Evolutionary conservation across 371 early-diverging fungal species (phyloP).

Genomic region (Rhizopus sp.): DNA sequence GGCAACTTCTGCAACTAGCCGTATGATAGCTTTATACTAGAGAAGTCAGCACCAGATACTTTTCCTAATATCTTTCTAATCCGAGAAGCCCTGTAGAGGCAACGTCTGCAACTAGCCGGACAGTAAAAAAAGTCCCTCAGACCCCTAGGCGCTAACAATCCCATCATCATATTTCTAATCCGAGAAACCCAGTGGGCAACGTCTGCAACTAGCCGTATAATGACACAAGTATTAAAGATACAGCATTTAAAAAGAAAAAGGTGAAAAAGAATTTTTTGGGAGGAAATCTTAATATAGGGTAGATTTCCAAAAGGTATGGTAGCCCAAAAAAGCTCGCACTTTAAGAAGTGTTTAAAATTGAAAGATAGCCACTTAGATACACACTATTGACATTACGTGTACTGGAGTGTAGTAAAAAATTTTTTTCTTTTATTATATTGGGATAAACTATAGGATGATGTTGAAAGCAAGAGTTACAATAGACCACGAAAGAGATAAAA

Average conservation of each 20-base stretch:
- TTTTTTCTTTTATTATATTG: too few relatives aligned
- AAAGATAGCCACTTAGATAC: too few relatives aligned
- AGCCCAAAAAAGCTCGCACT: conserved; percentile 6
- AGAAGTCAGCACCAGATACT: background rate
- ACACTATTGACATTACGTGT: background rate
- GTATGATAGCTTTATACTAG: background rate
- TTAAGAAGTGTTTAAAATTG: conserved; percentile 3
- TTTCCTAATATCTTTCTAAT: conserved; percentile 1
- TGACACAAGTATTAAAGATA: background rate
- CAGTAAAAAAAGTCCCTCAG: conserved; percentile 5
- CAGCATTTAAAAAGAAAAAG: too few relatives aligned
- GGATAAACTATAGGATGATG: too few relatives aligned
- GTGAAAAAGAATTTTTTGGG: too few relatives aligned
- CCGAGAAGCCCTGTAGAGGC: background rate
- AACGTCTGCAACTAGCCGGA: conserved; percentile 2
- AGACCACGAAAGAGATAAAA: too few relatives aligned
- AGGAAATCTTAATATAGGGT: too few relatives aligned
- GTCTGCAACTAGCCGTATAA: conserved; percentile 7
- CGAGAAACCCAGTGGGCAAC: background rate
- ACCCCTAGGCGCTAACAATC: conserved; percentile 1
- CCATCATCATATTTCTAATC: too few relatives aligned
- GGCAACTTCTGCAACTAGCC: conserved; percentile 9
- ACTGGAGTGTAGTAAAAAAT: background rate
- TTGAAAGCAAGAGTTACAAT: too few relatives aligned
- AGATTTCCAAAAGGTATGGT: too few relatives aligned